These are phyloP conservation scores for Petunia hybrid DNA, from an alignment of 305 asterid species.

Conservation along the genomic window DNA sequence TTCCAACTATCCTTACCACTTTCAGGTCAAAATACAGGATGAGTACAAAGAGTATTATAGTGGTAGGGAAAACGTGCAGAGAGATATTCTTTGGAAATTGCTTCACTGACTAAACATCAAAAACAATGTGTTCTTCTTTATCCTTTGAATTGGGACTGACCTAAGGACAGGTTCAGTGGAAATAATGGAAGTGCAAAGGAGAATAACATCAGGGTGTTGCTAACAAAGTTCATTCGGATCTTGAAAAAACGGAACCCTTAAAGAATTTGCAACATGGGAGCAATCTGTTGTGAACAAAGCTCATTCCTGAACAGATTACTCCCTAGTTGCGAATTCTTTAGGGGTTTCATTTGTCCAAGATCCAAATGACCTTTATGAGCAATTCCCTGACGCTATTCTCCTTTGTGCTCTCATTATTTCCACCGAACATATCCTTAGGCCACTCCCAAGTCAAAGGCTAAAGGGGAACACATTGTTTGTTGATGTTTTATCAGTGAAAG, in stretches of 20 bases:
- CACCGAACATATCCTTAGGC: conserved; percentile 58
- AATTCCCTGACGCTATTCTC: conserved; percentile 77
- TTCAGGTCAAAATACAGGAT: conserved; percentile 65
- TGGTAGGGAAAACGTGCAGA: conserved; percentile 58
- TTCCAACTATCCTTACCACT: conserved; percentile 56
- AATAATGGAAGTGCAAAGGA: conserved; percentile 67
- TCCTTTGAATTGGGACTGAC: conserved; percentile 72
- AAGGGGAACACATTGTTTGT: conserved; percentile 69
- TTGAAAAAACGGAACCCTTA: conserved; percentile 63
- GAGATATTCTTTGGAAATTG: conserved; percentile 52
- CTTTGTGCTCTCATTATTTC: conserved; percentile 68
- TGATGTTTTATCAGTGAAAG: conserved; percentile 73
- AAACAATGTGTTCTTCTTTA: conserved; percentile 66
- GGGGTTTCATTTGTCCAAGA: conserved; percentile 68
- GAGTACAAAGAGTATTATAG: conserved; percentile 76
- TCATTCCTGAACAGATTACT: conserved; percentile 62
- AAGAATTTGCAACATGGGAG: conserved; percentile 49
- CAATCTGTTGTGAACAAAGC: conserved; percentile 47
- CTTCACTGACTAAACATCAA: conserved; percentile 73
- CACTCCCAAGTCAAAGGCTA: conserved; percentile 75
- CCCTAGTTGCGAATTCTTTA: conserved; percentile 50
- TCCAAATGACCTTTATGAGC: conserved; percentile 76
- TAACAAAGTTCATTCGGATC: conserved; percentile 80
- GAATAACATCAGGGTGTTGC: conserved; percentile 78
- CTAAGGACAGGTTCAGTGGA: conserved; percentile 63